Percentiles rank a stretch among this genome's conserved stretches.
These are phyloP conservation scores for Furcasterigmium furcatum DNA, from an alignment of 2,329 filamentous ascomycete species.

Conservation along the genomic window DNA sequence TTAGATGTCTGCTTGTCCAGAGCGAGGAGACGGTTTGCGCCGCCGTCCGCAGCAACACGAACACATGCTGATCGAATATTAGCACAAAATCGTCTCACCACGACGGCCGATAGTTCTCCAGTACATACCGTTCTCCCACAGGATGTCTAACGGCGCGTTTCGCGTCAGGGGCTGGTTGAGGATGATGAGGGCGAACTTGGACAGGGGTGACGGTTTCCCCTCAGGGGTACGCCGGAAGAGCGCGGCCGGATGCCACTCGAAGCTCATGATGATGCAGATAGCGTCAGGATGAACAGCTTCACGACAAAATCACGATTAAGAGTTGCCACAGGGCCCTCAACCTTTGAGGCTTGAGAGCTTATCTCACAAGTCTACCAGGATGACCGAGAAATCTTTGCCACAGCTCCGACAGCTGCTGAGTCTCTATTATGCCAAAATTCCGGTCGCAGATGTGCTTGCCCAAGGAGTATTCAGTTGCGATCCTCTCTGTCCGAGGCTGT, in stretches of 20 bases:
- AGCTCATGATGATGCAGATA: no score
- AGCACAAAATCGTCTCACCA: constrained; percentile 8
- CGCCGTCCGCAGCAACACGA: constrained; percentile 84
- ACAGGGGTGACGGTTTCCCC: constrained; percentile 13
- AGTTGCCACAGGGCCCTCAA: no score
- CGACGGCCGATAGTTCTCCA: no score
- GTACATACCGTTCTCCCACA: constrained; percentile 46
- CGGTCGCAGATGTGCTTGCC: no score
- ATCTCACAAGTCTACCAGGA: no score
- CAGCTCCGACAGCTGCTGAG: no score
- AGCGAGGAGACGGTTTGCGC: constrained; percentile 71
- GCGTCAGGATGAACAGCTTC: constrained; percentile 1
- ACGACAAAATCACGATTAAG: not conserved
- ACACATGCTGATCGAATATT: constrained; percentile 50
- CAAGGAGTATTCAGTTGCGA: no score
- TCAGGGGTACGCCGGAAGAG: constrained; percentile 24
- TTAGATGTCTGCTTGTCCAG: constrained; percentile 17
- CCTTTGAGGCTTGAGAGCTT: no score
- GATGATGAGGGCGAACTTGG: constrained; percentile 40
- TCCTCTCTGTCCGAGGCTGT: no score
- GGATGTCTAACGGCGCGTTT: constrained; percentile 40
- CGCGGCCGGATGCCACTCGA: constrained; percentile 37
- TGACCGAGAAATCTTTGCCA: no score
- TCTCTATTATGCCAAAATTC: no score
- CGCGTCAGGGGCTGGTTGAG: constrained; percentile 49